Conservation (phyloP, 202 grass and related monocot species). For the Eragrostis tef region DNA sequence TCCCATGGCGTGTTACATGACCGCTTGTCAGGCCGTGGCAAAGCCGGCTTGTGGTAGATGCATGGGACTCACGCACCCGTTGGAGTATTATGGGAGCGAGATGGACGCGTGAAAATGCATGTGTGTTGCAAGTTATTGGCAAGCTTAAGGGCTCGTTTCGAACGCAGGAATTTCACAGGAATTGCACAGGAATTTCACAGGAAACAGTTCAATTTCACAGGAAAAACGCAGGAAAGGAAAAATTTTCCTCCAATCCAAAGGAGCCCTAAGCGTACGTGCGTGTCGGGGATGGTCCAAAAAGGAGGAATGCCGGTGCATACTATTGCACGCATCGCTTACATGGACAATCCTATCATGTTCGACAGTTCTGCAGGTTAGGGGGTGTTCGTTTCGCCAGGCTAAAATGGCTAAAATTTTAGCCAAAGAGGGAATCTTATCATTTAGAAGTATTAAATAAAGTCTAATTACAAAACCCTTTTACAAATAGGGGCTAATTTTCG, state of each 20-base stretch:
- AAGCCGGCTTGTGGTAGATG: background rate
- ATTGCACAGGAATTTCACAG: no score
- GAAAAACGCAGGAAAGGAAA: no score
- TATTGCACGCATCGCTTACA: background rate
- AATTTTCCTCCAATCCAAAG: no score
- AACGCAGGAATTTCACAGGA: no score
- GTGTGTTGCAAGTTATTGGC: conserved; percentile 34
- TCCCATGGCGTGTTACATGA: conserved; percentile 25
- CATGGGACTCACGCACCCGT: background rate
- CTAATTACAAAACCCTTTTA: no score
- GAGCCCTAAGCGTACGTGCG: no score
- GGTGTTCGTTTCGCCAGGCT: no score
- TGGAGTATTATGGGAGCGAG: background rate
- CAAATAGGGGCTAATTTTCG: no score
- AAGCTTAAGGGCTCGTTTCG: conserved; percentile 26
- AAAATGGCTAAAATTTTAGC: no score
- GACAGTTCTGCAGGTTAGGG: background rate
- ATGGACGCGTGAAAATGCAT: background rate
- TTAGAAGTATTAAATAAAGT: no score
- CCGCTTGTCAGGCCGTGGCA: background rate
- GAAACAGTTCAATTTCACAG: no score
- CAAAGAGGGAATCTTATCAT: no score
- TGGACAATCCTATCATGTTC: background rate
- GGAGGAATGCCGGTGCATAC: background rate
- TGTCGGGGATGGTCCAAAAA: background rate